These are phyloP conservation scores for Plasmodium malariae DNA, from an alignment of 169 alveolate species.

Conservation along the genomic window DNA sequence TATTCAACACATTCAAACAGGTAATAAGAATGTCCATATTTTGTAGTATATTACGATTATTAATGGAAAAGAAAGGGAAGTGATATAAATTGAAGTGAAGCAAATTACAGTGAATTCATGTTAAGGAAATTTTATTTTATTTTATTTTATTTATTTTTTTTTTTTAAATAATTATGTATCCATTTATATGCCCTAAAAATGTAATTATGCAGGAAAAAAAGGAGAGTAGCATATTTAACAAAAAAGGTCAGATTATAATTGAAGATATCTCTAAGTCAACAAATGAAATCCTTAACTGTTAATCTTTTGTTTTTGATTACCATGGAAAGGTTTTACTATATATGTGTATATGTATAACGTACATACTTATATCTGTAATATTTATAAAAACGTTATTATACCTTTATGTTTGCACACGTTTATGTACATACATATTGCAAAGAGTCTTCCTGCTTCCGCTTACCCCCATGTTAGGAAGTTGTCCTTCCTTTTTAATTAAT, in stretches of 20 bases:
- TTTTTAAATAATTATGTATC: too few species aligned
- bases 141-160: not conserved
- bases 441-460: too few species aligned
- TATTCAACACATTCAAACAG: constrained; percentile 45
- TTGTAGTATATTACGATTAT: too few species aligned
- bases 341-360: constrained; percentile 1
- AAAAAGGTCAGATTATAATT: constrained; percentile 54
- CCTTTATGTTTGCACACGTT: not conserved
- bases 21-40: too few species aligned
- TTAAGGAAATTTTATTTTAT: too few species aligned
- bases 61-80: too few species aligned
- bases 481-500: too few species aligned
- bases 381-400: not conserved
- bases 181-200: not conserved
- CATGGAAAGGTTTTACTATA: not conserved
- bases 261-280: constrained; percentile 55
- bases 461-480: too few species aligned
- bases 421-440: too few species aligned
- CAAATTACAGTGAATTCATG: too few species aligned
- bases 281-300: constrained; percentile 26
- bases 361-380: not conserved
- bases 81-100: too few species aligned
- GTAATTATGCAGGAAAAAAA: constrained; percentile 35
- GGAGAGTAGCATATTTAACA: constrained; percentile 42
- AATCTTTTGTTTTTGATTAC: not conserved